phyloP scores from a whole-genome alignment of 2,329 filamentous ascomycete genomes.

The Ophidiomyces ophidiicola region DNA sequence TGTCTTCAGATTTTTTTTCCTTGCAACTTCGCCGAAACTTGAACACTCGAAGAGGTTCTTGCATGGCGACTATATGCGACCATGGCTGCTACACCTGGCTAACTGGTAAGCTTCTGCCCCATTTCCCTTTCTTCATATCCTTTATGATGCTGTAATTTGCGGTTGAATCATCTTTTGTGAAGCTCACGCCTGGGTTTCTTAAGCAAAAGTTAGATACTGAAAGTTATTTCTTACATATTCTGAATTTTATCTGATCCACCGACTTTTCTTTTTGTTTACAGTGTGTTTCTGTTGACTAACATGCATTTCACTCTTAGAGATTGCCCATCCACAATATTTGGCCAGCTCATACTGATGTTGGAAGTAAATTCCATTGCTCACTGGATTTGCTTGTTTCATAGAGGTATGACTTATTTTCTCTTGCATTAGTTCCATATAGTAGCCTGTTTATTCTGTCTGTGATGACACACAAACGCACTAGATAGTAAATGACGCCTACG shows the following conservation, averaged over 20 bases:
- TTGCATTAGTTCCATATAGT: not conserved
- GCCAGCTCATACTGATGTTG: no score
- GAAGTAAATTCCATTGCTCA: no score
- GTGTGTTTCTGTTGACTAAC: not conserved
- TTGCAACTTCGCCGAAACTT: not conserved
- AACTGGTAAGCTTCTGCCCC: conserved; percentile 17
- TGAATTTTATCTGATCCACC: conserved; percentile 42
- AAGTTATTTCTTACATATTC: conserved; percentile 99
- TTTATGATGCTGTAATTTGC: conserved; percentile 97
- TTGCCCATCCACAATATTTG: no score
- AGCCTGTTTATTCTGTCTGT: conserved; percentile 36
- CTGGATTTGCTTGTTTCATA: no score
- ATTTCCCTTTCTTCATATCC: conserved; percentile 13
- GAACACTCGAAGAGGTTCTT: not conserved
- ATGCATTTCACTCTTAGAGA: conserved; percentile 1
- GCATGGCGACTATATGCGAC: not conserved
- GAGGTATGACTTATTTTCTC: conserved; percentile 4
- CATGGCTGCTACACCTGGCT: not conserved
- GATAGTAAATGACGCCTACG: conserved; percentile 54
- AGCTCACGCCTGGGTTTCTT: conserved; percentile 78
- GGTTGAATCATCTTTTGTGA: conserved; percentile 81
- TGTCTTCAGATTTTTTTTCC: conserved; percentile 7
- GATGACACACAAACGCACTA: conserved; percentile 56
- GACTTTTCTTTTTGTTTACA: not conserved
- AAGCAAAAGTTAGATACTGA: conserved; percentile 65